A percentile compares a stretch with the other conserved stretches of the same genome.
Evolutionary conservation across 2,329 filamentous ascomycete species (phyloP).

Genomic region (Colletotrichum zoysiae): DNA sequence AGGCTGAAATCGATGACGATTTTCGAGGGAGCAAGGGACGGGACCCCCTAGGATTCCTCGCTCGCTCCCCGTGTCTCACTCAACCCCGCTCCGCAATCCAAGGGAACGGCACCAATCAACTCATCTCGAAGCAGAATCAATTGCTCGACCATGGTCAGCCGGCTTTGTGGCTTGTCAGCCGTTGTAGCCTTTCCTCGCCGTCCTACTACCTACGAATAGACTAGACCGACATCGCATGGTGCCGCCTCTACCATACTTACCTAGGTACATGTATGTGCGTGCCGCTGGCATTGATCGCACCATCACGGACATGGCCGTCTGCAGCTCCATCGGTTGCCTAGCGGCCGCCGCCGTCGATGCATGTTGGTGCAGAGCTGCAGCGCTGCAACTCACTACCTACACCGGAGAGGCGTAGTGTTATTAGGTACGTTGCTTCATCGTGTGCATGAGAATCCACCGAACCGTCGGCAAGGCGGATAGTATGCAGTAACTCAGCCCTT

Average conservation of each 20-base stretch:
- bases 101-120: not conserved
- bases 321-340: not conserved
- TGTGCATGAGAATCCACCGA: not conserved
- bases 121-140: not conserved
- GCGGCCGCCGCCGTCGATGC: constrained; percentile 9
- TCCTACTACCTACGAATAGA: no score
- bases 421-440: not conserved
- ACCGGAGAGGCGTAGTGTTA: constrained; percentile 16
- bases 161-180: no score
- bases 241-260: no score
- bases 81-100: constrained; percentile 9
- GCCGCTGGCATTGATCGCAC: constrained; percentile 5
- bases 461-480: not conserved
- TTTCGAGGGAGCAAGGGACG: no score
- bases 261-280: no score
- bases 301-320: constrained; percentile 21
- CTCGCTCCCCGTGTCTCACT: constrained; percentile 12
- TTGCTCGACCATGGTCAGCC: not conserved
- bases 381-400: not conserved
- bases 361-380: constrained; percentile 20
- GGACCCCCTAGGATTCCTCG: no score
- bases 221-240: no score
- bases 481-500: not conserved
- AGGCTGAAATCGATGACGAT: no score
- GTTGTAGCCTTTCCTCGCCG: no score